phyloP scores from a whole-genome alignment of 1,284 basidiomycete species.

The Trichosporon asahii region DNA sequence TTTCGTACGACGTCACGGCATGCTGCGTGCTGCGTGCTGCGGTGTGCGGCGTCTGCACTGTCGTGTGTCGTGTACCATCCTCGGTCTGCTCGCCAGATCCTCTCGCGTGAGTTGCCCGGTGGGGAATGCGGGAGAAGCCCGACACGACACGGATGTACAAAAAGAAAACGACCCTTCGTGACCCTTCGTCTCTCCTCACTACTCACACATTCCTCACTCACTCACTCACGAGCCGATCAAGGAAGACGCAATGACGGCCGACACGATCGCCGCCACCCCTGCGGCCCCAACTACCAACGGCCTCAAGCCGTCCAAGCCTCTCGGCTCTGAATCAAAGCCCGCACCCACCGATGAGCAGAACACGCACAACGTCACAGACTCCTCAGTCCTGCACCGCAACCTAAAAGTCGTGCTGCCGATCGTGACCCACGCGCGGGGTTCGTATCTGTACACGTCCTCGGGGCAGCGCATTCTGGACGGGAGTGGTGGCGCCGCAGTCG shows the following conservation, averaged over 20 bases:
- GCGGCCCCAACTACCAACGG: neutral
- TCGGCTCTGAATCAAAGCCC: too few relatives aligned
- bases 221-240: neutral
- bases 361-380: neutral
- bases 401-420: constrained; percentile 24
- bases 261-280: neutral
- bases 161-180: neutral
- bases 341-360: neutral
- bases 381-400: constrained; percentile 28
- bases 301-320: neutral
- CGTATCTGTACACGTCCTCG: constrained; percentile 31
- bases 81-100: too few relatives aligned
- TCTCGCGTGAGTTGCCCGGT: too few relatives aligned
- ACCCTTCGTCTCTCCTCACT: too few relatives aligned
- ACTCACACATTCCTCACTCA: neutral
- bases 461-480: constrained; percentile 33
- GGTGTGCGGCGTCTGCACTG: too few relatives aligned
- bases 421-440: constrained; percentile 28
- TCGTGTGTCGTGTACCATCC: too few relatives aligned
- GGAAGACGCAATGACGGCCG: neutral
- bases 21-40: neutral
- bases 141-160: neutral
- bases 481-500: constrained; percentile 73
- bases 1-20: too few relatives aligned
- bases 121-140: neutral